Conservation (phyloP, 139 green algal species). For the Tetraselmis chui region DNA sequence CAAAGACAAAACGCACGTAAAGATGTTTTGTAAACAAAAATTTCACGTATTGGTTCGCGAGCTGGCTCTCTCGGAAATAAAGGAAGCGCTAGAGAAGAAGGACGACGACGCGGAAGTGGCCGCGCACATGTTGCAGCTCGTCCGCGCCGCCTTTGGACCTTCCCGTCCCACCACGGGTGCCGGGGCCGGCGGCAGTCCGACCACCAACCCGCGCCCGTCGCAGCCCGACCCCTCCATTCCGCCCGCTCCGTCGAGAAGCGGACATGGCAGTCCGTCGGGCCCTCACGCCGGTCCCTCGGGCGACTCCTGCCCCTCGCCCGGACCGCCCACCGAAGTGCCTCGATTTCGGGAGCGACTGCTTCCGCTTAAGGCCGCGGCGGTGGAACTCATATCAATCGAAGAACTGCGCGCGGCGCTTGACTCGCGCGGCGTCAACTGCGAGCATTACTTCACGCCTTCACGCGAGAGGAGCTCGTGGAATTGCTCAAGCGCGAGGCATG, state of each 20-base stretch:
- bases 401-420: neutral
- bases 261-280: neutral
- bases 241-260: too few species aligned
- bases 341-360: neutral
- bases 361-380: neutral
- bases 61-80: too few species aligned
- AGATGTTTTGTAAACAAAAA: too few species aligned
- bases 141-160: neutral
- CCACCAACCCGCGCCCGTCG: neutral
- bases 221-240: neutral
- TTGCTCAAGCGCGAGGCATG: neutral
- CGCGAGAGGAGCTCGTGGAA: neutral
- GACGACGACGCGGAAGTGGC: neutral
- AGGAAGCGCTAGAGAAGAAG: neutral
- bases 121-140: neutral
- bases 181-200: too few species aligned
- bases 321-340: neutral
- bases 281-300: neutral
- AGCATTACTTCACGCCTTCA: neutral
- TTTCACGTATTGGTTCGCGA: too few species aligned
- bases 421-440: neutral
- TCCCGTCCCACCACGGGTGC: neutral
- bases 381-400: neutral
- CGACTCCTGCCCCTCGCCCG: too few species aligned
- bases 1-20: too few species aligned